Conservation (phyloP, 805 yeast genomes). For the Candida silvicultrix region DNA sequence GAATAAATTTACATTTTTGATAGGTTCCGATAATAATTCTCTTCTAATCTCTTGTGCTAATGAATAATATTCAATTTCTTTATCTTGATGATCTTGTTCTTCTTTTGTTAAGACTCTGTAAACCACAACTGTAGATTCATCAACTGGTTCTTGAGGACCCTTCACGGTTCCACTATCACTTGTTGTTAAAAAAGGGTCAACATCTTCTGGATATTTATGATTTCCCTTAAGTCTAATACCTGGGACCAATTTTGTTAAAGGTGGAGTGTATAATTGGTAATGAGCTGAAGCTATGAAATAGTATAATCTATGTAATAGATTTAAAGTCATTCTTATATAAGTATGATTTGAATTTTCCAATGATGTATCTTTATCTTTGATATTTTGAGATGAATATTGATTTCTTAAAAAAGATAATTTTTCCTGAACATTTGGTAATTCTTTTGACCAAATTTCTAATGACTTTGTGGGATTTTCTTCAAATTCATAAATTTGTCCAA, state of each 20-base stretch:
- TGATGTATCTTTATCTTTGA: too few relatives aligned
- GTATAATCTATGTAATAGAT: constrained; percentile 66
- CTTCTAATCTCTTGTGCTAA: constrained; percentile 58
- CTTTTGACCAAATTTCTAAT: constrained; percentile 34
- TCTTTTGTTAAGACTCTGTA: constrained; percentile 17
- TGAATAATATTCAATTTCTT: constrained; percentile 49
- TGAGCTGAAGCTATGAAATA: constrained; percentile 74
- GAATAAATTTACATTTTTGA: constrained; percentile 10
- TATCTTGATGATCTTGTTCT: constrained; percentile 31
- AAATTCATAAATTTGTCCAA: constrained; percentile 68
- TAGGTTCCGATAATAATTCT: constrained; percentile 36
- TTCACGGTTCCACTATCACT: constrained; percentile 17
- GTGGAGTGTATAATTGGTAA: constrained; percentile 44
- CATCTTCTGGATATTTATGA: constrained; percentile 7
- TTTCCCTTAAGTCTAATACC: constrained; percentile 9
- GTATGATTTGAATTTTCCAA: constrained; percentile 3
- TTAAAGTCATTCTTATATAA: constrained; percentile 38
- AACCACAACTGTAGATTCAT: constrained; percentile 15
- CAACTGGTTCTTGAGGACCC: constrained; percentile 12
- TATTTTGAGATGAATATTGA: constrained; percentile 6
- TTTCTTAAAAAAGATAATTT: constrained; percentile 6
- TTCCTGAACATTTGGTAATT: constrained; percentile 13
- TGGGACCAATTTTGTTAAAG: constrained; percentile 20
- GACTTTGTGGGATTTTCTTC: constrained; percentile 47
- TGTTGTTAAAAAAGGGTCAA: constrained; percentile 11